Evolutionary conservation across 1,139 yeast genomes (phyloP).

Genomic region (Taiozyma sp.): DNA sequence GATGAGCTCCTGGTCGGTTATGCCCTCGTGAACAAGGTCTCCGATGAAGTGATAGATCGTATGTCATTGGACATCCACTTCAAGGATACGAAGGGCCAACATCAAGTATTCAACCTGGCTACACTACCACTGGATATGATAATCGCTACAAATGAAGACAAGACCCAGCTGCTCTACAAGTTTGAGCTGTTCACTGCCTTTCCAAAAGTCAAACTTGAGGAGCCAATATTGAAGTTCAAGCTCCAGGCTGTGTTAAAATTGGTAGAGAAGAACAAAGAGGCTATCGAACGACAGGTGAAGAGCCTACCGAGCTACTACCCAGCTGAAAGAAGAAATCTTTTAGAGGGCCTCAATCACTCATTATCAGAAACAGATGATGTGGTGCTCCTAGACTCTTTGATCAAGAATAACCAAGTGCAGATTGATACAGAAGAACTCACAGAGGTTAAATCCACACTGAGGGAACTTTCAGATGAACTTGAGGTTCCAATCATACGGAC

Average conservation of each 20-base stretch:
- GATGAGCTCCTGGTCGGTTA: slow-evolving; percentile 38
- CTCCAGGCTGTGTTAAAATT: slow-evolving; percentile 3
- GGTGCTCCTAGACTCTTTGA: slow-evolving; percentile 16
- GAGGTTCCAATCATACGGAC: slow-evolving; percentile 42
- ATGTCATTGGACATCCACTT: slow-evolving; percentile 5
- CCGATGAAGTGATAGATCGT: slow-evolving; percentile 2
- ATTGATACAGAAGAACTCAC: background rate
- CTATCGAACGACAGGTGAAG: background rate
- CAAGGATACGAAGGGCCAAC: background rate
- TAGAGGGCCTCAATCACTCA: slow-evolving; percentile 17
- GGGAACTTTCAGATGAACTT: slow-evolving; percentile 6
- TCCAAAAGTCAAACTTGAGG: slow-evolving; percentile 19
- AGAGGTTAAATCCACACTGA: background rate
- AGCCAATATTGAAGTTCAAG: slow-evolving; percentile 13
- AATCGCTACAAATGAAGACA: background rate
- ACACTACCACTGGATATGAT: background rate
- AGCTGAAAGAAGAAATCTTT: slow-evolving; percentile 18
- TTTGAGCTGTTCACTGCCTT: slow-evolving; percentile 13
- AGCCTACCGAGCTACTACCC: slow-evolving; percentile 12
- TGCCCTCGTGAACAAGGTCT: slow-evolving; percentile 24
- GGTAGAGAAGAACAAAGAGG: background rate
- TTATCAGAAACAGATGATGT: slow-evolving; percentile 6
- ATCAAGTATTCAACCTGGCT: background rate
- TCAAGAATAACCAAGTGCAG: slow-evolving; percentile 21
- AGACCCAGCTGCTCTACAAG: slow-evolving; percentile 4